Base-by-base conservation (phyloP, 345 rosid genomes). In the Fremontodendron californicum region DNA sequence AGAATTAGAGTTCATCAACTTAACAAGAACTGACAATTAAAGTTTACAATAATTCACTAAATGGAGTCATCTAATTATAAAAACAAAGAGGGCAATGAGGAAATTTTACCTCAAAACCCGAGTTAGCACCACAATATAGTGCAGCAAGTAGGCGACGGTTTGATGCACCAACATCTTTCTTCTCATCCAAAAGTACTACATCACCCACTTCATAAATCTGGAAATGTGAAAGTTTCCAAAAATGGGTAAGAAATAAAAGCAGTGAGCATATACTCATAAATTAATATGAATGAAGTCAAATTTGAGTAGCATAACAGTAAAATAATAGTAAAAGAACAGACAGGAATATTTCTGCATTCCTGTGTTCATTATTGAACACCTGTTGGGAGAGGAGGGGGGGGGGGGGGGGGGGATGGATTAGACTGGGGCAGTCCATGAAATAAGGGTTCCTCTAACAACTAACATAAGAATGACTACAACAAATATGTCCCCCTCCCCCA, bases 161-260 rank as follows among this genome's bases (percentile, higher is more conserved):
- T 49, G 87, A 84, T 43, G 97, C 99, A 77, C 98, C 96, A 11
- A 93, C 96, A 76, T 93, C 98, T 85, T 82, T 90, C 27, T 76
- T 83, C 70, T 82, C 91, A 83, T 93, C 94, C 90, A 91, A 74
- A 72, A 79, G 77, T 8, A 78, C 84, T 73, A 93, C 73, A 78
- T 90, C 97, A 80, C 98, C 92, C 75, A 96, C 90, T 85, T 93
- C 98, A 82, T 81, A 93, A 75, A 96, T 91, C 98, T 93, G 81
- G 40, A 75, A 79, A 37, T 73, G 63, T 68, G 73, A 45, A 21
- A 67, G 25, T 16, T n/a, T 19, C 62, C 42, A 27, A 19, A 49
- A 63, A 12, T 6, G 9, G 27, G 19, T 11, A 7, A 10, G 18
- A 33, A 51, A 75, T n/a, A 19, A n/a, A 76, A 35, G 49, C 21